phyloP scores from a whole-genome alignment of 331 rosid species.

The Rosa hybrid region DNA sequence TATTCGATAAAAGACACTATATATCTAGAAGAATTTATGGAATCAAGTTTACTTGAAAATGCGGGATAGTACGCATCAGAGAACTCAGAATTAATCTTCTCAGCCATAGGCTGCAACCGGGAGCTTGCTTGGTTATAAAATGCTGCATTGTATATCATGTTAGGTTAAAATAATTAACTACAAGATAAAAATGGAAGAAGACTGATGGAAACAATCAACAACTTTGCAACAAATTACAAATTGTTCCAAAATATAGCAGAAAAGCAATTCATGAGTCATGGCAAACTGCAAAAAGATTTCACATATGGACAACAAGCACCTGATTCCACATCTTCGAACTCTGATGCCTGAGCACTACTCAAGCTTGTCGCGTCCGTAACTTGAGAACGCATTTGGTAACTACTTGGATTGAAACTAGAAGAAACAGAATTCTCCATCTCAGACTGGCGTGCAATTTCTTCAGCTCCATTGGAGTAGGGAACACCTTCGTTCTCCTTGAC shows the following conservation, averaged over 20 bases:
- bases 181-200: constrained; percentile 4
- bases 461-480: constrained; percentile 36
- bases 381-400: constrained; percentile 52
- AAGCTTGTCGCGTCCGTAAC: constrained; percentile 60
- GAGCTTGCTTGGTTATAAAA: constrained; percentile 53
- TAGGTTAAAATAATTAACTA: constrained; percentile 17
- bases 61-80: constrained; percentile 40
- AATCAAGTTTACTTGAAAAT: constrained; percentile 48
- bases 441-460: constrained; percentile 35
- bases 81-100: constrained; percentile 37
- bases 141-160: constrained; percentile 45
- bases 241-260: neutral
- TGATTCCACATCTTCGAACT: constrained; percentile 76
- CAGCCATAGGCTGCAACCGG: constrained; percentile 39
- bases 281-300: neutral
- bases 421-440: constrained; percentile 54
- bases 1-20: neutral
- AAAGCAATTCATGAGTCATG: neutral
- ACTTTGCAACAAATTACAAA: neutral
- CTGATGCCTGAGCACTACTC: constrained; percentile 60
- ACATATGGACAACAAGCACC: constrained; percentile 38
- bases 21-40: neutral
- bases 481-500: constrained; percentile 44
- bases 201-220: neutral
- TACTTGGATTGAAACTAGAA: constrained; percentile 45